Conservation (phyloP, 1,284 basidiomycete species). For the Rhizopogon hawkerae region DNA sequence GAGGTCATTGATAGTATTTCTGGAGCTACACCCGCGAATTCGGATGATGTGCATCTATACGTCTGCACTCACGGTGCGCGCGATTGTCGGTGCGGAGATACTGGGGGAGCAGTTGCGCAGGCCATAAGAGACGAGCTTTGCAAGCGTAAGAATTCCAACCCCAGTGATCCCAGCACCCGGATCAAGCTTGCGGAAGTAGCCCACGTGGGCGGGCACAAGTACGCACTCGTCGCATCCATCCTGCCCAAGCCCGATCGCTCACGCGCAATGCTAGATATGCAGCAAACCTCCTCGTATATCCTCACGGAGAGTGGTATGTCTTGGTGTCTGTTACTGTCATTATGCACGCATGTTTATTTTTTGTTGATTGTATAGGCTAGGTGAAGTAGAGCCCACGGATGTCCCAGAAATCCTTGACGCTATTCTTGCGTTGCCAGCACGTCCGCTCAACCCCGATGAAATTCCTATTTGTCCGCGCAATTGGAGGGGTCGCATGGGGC, state of each 20-base stretch:
- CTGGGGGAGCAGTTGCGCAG: slow-evolving; percentile 44
- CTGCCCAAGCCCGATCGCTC: background rate
- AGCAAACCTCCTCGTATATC: slow-evolving; percentile 69
- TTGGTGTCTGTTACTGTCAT: background rate
- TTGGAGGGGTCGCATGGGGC: slow-evolving; percentile 74
- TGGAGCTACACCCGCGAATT: background rate
- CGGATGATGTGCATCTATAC: slow-evolving; percentile 45
- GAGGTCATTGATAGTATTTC: slow-evolving; percentile 13
- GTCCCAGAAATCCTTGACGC: slow-evolving; percentile 47
- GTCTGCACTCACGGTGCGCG: slow-evolving; percentile 66
- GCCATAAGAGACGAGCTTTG: slow-evolving; percentile 36
- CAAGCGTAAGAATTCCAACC: slow-evolving; percentile 20
- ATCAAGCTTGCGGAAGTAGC: slow-evolving; percentile 57
- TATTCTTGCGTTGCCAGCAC: slow-evolving; percentile 30
- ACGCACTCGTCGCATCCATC: slow-evolving; percentile 22
- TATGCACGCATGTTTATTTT: background rate
- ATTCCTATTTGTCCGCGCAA: slow-evolving; percentile 35
- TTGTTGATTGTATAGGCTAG: slow-evolving; percentile 38
- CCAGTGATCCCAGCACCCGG: slow-evolving; percentile 18
- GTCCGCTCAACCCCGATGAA: slow-evolving; percentile 25
- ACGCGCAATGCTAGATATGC: slow-evolving; percentile 49
- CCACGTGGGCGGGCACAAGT: slow-evolving; percentile 84
- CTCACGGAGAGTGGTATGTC: slow-evolving; percentile 70
- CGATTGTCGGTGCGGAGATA: slow-evolving; percentile 69
- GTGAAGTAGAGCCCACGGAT: slow-evolving; percentile 47